phyloP scores from a whole-genome alignment of 2,329 filamentous ascomycete species.

The Colletotrichum somersetense region DNA sequence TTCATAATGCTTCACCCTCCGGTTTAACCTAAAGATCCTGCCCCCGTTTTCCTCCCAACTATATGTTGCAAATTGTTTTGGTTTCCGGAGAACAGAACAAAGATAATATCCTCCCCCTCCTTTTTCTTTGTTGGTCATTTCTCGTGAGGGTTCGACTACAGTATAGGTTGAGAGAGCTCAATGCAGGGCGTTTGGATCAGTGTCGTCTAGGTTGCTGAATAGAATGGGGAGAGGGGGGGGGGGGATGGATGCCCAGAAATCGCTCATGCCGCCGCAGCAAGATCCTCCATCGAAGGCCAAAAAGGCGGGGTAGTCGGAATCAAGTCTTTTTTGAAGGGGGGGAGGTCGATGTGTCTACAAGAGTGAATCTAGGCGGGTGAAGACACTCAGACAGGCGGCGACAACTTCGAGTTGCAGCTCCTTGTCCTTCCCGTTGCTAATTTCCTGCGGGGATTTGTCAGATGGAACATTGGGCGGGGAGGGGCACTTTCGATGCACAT shows the following conservation, averaged over 20 bases:
- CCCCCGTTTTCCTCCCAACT: constrained; percentile 14
- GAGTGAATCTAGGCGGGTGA: constrained; percentile 95
- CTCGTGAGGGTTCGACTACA: constrained; percentile 37
- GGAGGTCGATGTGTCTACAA: constrained; percentile 68
- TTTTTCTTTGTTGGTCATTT: constrained; percentile 26
- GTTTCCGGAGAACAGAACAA: constrained; percentile 23
- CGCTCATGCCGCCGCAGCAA: constrained; percentile 17
- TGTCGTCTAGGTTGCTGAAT: constrained; percentile 35
- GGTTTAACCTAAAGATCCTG: constrained; percentile 25
- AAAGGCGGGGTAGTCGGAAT: constrained; percentile 12
- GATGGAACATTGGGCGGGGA: too few species aligned
- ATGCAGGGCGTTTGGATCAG: constrained; percentile 29
- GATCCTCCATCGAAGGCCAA: background rate
- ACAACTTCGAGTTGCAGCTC: constrained; percentile 98
- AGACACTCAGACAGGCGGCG: constrained; percentile 95
- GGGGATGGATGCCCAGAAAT: constrained; percentile 1
- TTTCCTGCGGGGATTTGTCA: constrained; percentile 67
- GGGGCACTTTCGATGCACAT: constrained; percentile 42
- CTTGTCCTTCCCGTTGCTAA: constrained; percentile 88
- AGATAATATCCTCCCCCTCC: constrained; percentile 7
- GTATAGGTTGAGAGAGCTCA: constrained; percentile 18
- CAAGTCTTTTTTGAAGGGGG: background rate
- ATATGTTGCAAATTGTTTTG: constrained; percentile 36
- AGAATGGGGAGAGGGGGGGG: constrained; percentile 11
- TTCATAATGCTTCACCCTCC: constrained; percentile 19